phyloP scores from a whole-genome alignment of 768 basidiomycete genomes.

The Tulasnella sp. region DNA sequence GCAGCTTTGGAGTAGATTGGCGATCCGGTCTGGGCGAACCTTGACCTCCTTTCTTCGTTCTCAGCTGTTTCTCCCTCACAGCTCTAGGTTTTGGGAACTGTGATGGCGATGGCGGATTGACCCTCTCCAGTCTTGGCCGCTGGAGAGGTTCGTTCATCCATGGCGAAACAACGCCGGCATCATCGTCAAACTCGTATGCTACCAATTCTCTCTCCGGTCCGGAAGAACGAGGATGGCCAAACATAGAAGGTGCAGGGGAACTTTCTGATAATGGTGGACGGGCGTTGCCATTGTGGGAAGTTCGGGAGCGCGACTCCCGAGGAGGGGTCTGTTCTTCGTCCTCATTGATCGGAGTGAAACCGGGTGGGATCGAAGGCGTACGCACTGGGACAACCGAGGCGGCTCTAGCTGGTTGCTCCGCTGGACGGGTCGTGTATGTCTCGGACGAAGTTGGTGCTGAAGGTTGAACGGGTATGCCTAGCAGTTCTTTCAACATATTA shows the following conservation, averaged over 20 bases:
- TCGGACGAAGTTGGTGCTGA: neutral
- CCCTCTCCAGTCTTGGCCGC: neutral
- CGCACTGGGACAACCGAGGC: neutral
- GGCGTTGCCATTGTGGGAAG: neutral
- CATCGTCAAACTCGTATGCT: slow-evolving; percentile 10
- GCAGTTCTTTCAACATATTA: slow-evolving; percentile 9
- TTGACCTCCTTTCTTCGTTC: neutral
- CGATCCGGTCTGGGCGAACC: neutral
- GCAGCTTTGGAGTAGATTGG: neutral
- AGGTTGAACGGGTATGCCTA: neutral
- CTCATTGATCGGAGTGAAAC: slow-evolving; percentile 11
- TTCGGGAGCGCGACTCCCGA: neutral
- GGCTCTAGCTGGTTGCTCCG: neutral
- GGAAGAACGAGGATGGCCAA: neutral
- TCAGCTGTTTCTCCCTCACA: slow-evolving; percentile 1
- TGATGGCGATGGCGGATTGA: slow-evolving; percentile 5
- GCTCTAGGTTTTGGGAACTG: slow-evolving; percentile 9
- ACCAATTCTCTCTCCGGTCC: neutral
- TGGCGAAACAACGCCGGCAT: slow-evolving; percentile 1
- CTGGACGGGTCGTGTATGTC: neutral
- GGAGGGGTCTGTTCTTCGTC: slow-evolving; percentile 6
- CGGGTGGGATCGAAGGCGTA: neutral
- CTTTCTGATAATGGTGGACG: neutral
- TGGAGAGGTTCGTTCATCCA: slow-evolving; percentile 13
- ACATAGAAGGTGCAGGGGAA: neutral